Evolutionary conservation across 2,329 filamentous ascomycete genomes (phyloP).

Genomic region (Colletotrichum sidae): DNA sequence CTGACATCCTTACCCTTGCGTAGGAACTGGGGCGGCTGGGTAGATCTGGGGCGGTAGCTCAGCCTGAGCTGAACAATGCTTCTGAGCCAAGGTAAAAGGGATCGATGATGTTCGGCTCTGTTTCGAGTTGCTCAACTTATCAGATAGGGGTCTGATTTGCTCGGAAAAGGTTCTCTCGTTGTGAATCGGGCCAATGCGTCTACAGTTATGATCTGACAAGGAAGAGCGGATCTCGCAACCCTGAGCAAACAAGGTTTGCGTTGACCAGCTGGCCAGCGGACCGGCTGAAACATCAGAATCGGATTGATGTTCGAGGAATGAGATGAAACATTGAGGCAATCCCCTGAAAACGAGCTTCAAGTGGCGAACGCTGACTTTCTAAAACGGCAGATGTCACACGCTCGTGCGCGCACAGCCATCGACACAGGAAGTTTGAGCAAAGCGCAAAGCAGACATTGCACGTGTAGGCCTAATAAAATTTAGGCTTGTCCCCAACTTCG

Average conservation of each 20-base stretch:
- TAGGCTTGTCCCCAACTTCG: not conserved
- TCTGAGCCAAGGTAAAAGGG: too few species aligned
- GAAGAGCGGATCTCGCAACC: too few species aligned
- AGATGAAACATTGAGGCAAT: conserved; percentile 21
- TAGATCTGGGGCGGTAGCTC: too few species aligned
- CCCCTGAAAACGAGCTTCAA: not conserved
- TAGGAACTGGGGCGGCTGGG: too few species aligned
- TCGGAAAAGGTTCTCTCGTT: too few species aligned
- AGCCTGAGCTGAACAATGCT: too few species aligned
- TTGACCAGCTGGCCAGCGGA: not conserved
- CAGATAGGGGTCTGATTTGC: too few species aligned
- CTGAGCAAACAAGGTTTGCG: not conserved
- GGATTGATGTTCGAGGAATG: not conserved
- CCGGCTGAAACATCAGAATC: conserved; percentile 16
- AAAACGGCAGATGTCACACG: conserved; percentile 28
- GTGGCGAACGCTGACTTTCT: not conserved
- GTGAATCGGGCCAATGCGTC: too few species aligned
- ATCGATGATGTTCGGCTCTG: too few species aligned
- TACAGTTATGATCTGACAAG: too few species aligned
- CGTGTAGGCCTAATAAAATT: conserved; percentile 21
- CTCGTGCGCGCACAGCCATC: conserved; percentile 8
- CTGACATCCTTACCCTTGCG: too few species aligned
- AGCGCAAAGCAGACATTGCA: not conserved
- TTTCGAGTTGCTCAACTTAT: too few species aligned
- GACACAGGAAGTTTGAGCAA: not conserved